phyloP scores from a whole-genome alignment of 1,284 basidiomycete genomes.

The Leccinum variabile region DNA sequence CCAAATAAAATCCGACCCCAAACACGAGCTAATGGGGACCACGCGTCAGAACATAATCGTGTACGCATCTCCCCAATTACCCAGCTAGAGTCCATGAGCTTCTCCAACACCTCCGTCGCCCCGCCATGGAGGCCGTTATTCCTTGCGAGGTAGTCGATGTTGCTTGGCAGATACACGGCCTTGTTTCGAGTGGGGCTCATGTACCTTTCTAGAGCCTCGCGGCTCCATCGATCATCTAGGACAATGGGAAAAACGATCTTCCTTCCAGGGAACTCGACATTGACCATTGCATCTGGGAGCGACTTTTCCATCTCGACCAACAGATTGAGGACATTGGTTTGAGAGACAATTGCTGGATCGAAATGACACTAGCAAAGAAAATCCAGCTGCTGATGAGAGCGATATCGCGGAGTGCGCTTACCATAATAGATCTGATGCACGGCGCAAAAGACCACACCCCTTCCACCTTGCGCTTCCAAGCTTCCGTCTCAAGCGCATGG shows the following conservation, averaged over 20 bases:
- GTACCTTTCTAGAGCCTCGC: conserved; percentile 57
- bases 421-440: conserved; percentile 60
- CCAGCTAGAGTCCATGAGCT: conserved; percentile 50
- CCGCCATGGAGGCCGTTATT: conserved; percentile 59
- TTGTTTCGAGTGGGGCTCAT: conserved; percentile 53
- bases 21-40: conserved; percentile 49
- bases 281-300: conserved; percentile 41
- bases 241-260: conserved; percentile 61
- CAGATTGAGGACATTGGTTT: conserved; percentile 40
- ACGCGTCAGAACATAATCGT: conserved; percentile 1
- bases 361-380: conserved; percentile 46
- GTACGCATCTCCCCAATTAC: conserved; percentile 32
- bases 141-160: conserved; percentile 63
- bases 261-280: conserved; percentile 51
- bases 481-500: conserved; percentile 52
- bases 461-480: conserved; percentile 34
- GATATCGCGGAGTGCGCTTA: conserved; percentile 14
- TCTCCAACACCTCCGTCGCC: conserved; percentile 43
- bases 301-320: conserved; percentile 41
- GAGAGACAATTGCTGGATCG: conserved; percentile 44
- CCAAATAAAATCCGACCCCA: conserved; percentile 63
- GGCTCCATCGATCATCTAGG: conserved; percentile 60
- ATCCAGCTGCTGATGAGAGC: neutral
- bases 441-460: conserved; percentile 50
- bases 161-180: conserved; percentile 69